A percentile compares a stretch with the other conserved stretches of the same genome.
These are phyloP conservation scores for Parmelia sp. DNA, from an alignment of 495 filamentous ascomycete species.

Conservation along the genomic window DNA sequence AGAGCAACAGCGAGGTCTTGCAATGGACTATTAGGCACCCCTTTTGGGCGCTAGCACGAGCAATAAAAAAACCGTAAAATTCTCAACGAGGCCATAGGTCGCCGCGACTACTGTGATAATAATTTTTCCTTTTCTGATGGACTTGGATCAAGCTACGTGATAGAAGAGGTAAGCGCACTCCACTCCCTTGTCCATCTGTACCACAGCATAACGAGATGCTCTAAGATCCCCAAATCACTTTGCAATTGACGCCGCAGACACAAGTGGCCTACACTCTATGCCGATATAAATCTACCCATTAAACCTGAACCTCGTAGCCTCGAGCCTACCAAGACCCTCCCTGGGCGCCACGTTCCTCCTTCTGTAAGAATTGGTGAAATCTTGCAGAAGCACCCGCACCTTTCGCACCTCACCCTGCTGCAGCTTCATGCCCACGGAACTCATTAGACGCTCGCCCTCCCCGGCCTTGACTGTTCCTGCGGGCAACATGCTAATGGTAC, in stretches of 20 bases:
- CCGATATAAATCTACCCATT: constrained; percentile 41
- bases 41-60: neutral
- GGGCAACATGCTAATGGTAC: constrained; percentile 77
- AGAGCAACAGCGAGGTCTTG: neutral
- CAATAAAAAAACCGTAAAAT: constrained; percentile 7
- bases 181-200: neutral
- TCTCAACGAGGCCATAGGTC: neutral
- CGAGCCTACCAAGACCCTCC: constrained; percentile 78
- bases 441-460: constrained; percentile 58
- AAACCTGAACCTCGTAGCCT: constrained; percentile 82
- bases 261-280: neutral
- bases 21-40: constrained; percentile 7
- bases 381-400: constrained; percentile 79
- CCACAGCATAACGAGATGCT: neutral
- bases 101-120: neutral
- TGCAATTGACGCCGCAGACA: neutral
- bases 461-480: constrained; percentile 64
- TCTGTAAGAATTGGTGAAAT: constrained; percentile 93
- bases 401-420: constrained; percentile 67
- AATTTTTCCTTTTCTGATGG: no score
- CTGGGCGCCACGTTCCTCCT: constrained; percentile 90
- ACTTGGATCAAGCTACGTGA: neutral
- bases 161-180: neutral
- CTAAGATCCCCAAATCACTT: neutral
- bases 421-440: constrained; percentile 60